These are phyloP conservation scores for Rhazya stricta DNA, from an alignment of 257 asterid genomes.

Conservation along the genomic window DNA sequence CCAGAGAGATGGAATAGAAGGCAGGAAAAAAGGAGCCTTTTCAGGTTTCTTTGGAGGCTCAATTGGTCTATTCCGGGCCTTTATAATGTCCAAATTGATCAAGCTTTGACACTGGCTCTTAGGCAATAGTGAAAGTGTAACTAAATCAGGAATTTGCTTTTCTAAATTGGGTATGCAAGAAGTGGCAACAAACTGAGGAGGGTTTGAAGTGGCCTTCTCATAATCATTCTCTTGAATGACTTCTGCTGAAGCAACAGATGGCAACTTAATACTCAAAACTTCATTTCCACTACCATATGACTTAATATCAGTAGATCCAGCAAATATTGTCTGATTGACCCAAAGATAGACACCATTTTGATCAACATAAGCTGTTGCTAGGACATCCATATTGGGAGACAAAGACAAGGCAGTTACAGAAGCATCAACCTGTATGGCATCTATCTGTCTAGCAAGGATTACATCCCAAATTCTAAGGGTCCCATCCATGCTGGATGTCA, in stretches of 20 bases:
- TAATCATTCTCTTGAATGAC: constrained; percentile 31
- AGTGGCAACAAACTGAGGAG: constrained; percentile 30
- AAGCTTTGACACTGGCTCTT: constrained; percentile 95
- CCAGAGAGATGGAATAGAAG: constrained; percentile 78
- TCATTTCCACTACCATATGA: constrained; percentile 70
- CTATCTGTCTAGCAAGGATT: constrained; percentile 73
- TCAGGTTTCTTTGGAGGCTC: constrained; percentile 96
- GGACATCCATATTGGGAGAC: constrained; percentile 85
- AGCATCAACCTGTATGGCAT: constrained; percentile 75
- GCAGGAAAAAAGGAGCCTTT: constrained; percentile 86
- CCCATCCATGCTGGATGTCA: constrained; percentile 93
- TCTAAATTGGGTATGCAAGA: constrained; percentile 25
- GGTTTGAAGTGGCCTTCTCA: constrained; percentile 28
- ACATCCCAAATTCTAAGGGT: constrained; percentile 89
- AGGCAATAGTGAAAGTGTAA: constrained; percentile 80
- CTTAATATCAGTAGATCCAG: constrained; percentile 47
- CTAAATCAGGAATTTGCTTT: constrained; percentile 71
- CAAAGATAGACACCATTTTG: constrained; percentile 85
- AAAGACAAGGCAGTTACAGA: constrained; percentile 70
- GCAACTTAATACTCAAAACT: constrained; percentile 50
- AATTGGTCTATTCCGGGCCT: constrained; percentile 84
- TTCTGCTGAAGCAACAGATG: constrained; percentile 51
- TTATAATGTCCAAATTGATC: constrained; percentile 82
- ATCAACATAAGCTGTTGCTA: constrained; percentile 81
- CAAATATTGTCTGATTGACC: constrained; percentile 88